A percentile compares a stretch with the other conserved stretches of the same genome.
Conservation (phyloP, 306 rosid genomes). For the Vigna radiata region DNA sequence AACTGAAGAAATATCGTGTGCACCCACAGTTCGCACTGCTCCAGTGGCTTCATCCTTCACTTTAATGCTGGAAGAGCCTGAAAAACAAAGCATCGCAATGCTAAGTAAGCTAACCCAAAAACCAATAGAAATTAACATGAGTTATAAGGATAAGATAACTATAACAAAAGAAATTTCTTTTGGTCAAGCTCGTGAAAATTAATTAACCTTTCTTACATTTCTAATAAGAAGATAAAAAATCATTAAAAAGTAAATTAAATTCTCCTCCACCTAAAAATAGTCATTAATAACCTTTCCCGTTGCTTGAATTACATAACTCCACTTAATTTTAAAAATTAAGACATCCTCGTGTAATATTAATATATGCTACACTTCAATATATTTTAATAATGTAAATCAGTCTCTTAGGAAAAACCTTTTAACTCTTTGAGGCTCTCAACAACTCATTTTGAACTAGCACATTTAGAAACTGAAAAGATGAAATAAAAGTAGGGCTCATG, state of each 20-base stretch:
- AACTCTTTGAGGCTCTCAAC: background rate
- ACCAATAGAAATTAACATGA: conserved; percentile 21
- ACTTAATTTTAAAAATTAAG: background rate
- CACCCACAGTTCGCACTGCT: conserved; percentile 62
- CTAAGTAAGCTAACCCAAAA: conserved; percentile 41
- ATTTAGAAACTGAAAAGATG: background rate
- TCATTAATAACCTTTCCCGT: background rate
- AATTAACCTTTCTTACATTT: conserved; percentile 24
- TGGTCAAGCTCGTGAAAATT: conserved; percentile 3
- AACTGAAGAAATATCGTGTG: conserved; percentile 71
- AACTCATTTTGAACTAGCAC: background rate
- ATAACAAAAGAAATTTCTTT: conserved; percentile 6
- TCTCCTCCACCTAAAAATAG: background rate
- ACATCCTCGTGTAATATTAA: background rate
- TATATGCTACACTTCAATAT: too few species aligned
- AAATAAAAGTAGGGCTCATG: background rate
- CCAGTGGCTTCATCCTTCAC: conserved; percentile 74
- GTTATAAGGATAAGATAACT: conserved; percentile 19
- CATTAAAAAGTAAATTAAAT: background rate
- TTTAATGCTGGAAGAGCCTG: conserved; percentile 83
- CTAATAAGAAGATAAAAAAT: background rate
- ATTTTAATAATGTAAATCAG: background rate
- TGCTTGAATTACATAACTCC: conserved; percentile 3
- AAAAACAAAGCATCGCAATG: conserved; percentile 30
- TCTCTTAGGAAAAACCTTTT: background rate